These are phyloP conservation scores for Cocos nucifera DNA, from an alignment of 176 grass and related monocot genomes.

Conservation along the genomic window DNA sequence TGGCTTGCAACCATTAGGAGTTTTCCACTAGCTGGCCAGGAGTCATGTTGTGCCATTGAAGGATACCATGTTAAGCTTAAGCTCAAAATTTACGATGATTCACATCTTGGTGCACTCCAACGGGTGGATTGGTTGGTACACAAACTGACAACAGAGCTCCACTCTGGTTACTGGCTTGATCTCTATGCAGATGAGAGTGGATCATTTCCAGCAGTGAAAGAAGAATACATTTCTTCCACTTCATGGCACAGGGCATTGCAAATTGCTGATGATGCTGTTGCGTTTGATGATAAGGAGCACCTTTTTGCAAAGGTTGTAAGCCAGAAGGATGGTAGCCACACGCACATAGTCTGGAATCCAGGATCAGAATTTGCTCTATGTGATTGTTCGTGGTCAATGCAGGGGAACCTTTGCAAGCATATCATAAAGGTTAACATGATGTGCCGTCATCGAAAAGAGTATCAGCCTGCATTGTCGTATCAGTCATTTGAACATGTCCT, in stretches of 20 bases:
- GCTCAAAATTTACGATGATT: conserved; percentile 76
- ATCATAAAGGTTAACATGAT: conserved; percentile 78
- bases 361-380: conserved; percentile 81
- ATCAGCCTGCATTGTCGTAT: conserved; percentile 32
- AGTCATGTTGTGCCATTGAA: conserved; percentile 70
- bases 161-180: conserved; percentile 81
- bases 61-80: conserved; percentile 89
- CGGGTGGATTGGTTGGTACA: conserved; percentile 91
- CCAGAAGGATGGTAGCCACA: conserved; percentile 47
- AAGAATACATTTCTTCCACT: conserved; percentile 67
- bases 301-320: conserved; percentile 50
- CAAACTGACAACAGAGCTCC: conserved; percentile 85
- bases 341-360: conserved; percentile 51
- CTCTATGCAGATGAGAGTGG: conserved; percentile 75
- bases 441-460: conserved; percentile 27
- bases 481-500: conserved; percentile 60
- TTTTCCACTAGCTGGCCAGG: conserved; percentile 63
- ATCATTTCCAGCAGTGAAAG: conserved; percentile 71
- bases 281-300: conserved; percentile 40
- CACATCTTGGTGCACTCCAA: conserved; percentile 63
- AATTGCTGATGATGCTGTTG: conserved; percentile 53
- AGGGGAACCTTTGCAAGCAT: conserved; percentile 90
- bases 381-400: conserved; percentile 71
- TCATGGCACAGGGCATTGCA: conserved; percentile 74
- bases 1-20: conserved; percentile 76